Evolutionary conservation across 805 yeast species (phyloP).

Genomic region (Cyberlindnera samutprakarnensis): DNA sequence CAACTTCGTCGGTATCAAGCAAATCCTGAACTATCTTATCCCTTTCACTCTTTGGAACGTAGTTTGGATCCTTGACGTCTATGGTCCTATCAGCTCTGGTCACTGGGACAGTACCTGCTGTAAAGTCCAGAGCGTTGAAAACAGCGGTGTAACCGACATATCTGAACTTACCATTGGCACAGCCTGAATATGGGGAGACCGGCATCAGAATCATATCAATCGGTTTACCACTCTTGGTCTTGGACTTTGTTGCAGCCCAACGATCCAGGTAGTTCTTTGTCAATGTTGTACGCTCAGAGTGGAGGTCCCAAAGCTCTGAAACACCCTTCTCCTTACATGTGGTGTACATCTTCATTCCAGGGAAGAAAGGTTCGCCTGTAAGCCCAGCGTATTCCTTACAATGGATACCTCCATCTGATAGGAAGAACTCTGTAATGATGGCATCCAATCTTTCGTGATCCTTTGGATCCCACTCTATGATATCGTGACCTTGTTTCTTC

Average conservation of each 20-base stretch:
- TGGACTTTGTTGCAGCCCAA: constrained; percentile 31
- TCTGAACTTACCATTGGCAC: constrained; percentile 20
- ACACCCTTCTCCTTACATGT: constrained; percentile 29
- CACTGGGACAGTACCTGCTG: constrained; percentile 53
- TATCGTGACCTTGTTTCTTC: constrained; percentile 40
- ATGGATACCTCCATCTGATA: constrained; percentile 32
- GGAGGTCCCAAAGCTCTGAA: constrained; percentile 36
- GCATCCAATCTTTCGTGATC: constrained; percentile 29
- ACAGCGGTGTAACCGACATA: constrained; percentile 41
- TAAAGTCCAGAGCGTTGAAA: constrained; percentile 48
- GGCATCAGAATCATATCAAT: constrained; percentile 45
- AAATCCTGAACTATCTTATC: constrained; percentile 37
- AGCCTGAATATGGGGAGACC: constrained; percentile 27
- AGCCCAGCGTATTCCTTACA: constrained; percentile 26
- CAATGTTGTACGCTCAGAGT: constrained; percentile 31
- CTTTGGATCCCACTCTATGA: constrained; percentile 40
- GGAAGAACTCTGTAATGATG: constrained; percentile 28
- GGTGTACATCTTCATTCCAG: constrained; percentile 33
- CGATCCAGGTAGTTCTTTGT: constrained; percentile 32
- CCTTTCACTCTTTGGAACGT: constrained; percentile 26
- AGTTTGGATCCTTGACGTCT: constrained; percentile 30
- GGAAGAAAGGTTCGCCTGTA: constrained; percentile 39
- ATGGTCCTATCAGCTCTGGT: constrained; percentile 40
- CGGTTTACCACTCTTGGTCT: constrained; percentile 31
- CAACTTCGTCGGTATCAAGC: constrained; percentile 44